Conservation (phyloP, 495 filamentous ascomycete species). For the Hypoxylon perforatum region DNA sequence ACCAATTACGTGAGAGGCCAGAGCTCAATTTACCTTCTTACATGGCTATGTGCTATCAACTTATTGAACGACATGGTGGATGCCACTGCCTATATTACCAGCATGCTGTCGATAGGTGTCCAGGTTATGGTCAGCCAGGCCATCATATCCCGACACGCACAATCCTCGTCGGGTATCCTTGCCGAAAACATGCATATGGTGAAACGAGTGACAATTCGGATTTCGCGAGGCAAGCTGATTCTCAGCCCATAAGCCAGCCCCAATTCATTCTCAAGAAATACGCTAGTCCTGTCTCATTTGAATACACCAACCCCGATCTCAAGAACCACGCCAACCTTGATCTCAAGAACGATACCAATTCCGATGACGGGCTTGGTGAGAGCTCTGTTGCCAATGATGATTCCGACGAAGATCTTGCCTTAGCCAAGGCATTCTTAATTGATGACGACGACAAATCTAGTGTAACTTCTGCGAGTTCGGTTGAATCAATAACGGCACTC, state of each 20-base stretch:
- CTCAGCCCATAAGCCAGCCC: no score
- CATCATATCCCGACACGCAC: constrained; percentile 78
- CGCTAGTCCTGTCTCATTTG: no score
- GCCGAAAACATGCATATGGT: constrained; percentile 53
- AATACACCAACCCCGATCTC: no score
- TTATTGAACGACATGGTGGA: constrained; percentile 82
- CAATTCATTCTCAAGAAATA: no score
- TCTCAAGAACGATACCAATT: not conserved
- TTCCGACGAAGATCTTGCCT: constrained; percentile 8
- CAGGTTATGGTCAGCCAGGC: constrained; percentile 73
- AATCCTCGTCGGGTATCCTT: constrained; percentile 84
- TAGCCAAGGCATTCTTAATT: not conserved
- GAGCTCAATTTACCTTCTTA: constrained; percentile 20
- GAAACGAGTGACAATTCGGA: no score
- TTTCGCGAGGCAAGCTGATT: no score
- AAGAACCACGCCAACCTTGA: not conserved
- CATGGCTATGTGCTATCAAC: constrained; percentile 75
- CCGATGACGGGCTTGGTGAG: not conserved
- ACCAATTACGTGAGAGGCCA: no score
- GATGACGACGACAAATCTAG: constrained; percentile 1
- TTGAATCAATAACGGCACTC: constrained; percentile 1
- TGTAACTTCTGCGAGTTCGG: not conserved
- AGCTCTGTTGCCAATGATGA: not conserved
- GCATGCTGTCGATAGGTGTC: constrained; percentile 83
- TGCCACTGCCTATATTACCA: constrained; percentile 88